Evolutionary conservation across 108 stramenopile species (phyloP).

Genomic region (Nitzschia sp.): DNA sequence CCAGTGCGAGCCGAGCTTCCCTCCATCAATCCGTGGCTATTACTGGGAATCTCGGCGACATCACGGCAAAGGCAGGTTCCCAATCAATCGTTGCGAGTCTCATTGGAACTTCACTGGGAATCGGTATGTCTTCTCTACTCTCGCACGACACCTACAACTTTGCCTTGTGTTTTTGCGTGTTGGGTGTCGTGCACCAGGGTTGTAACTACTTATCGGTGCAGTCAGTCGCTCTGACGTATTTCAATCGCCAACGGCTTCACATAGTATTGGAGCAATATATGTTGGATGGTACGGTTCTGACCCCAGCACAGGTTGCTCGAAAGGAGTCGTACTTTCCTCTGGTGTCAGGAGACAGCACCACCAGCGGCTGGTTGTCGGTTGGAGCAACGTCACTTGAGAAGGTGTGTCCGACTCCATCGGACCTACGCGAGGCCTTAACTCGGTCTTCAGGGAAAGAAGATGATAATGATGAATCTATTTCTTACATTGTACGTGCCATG

Average conservation of each 20-base stretch:
- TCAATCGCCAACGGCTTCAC: constrained; percentile 81
- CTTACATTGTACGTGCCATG: background rate
- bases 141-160: constrained; percentile 42
- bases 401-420: constrained; percentile 48
- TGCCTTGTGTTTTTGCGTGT: constrained; percentile 49
- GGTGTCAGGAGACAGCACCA: constrained; percentile 23
- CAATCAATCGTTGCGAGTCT: constrained; percentile 90
- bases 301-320: constrained; percentile 57
- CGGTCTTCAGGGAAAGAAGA: background rate
- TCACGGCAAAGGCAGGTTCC: constrained; percentile 95
- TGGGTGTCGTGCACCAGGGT: constrained; percentile 71
- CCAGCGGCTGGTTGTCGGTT: constrained; percentile 54
- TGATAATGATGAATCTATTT: constrained; percentile 4
- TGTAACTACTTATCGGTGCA: constrained; percentile 81
- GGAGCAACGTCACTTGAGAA: constrained; percentile 44
- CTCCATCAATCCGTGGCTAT: constrained; percentile 86
- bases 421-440: constrained; percentile 33
- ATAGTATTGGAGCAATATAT: constrained; percentile 56
- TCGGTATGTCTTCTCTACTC: constrained; percentile 70
- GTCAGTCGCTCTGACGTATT: constrained; percentile 66
- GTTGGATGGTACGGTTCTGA: constrained; percentile 22
- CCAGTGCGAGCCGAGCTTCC: constrained; percentile 91
- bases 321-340: constrained; percentile 69
- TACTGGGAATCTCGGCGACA: constrained; percentile 91
- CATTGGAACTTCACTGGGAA: constrained; percentile 87